Evolutionary conservation across 805 yeast species (phyloP), one percentile per base, ranked within the genome.

Genomic region (Yarrowia deformans): DNA sequence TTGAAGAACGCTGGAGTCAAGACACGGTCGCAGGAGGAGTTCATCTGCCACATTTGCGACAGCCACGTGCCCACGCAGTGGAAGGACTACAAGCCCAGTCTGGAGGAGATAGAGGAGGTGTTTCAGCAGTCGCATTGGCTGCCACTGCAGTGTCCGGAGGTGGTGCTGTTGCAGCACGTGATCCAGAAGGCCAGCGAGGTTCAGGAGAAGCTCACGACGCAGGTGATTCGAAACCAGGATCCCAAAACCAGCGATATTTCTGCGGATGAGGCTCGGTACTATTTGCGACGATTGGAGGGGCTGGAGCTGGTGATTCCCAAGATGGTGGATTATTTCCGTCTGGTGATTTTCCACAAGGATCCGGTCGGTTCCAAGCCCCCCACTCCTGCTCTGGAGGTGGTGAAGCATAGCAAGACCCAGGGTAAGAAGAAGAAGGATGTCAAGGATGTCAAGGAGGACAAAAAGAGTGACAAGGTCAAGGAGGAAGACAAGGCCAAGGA

Each of bases 11-110:
- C 75, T 0, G 70, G 75, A 29, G 71, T 71, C 29, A 70, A 73
- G 43, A n/a, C 71, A n/a, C 70, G 71, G 63, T 79, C 78, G 3
- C 76, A 79, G 43, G 80, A 77, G n/a, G 77, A 76, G 12, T 88
- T 82, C 72, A 76, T 82, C 14, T 88, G 91, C 77, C 84, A 88
- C 0, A 72, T 86, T 32, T 88, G 91, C 75, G 85, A 84, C 73
- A 75, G 75, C 70, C 75, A 76, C 40, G 66, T 72, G 42, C 72
- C 67, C 19, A 73, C 78, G n/a, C 77, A 77, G 8, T 73, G 80
- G 49, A 79, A 79, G 67, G 74, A 76, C 48, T 67, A 72, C 63
- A 73, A 80, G 39, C 83, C 83, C 2, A 75, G 68, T 14, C 49
- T 81, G 23, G 80, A 76, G 49, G 81, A 79, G 16, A 54, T 82